A percentile compares a stretch with the other conserved stretches of the same genome.
phyloP scores from a whole-genome alignment of 179 eudicot genomes.

The Heliamphora pulchella region DNA sequence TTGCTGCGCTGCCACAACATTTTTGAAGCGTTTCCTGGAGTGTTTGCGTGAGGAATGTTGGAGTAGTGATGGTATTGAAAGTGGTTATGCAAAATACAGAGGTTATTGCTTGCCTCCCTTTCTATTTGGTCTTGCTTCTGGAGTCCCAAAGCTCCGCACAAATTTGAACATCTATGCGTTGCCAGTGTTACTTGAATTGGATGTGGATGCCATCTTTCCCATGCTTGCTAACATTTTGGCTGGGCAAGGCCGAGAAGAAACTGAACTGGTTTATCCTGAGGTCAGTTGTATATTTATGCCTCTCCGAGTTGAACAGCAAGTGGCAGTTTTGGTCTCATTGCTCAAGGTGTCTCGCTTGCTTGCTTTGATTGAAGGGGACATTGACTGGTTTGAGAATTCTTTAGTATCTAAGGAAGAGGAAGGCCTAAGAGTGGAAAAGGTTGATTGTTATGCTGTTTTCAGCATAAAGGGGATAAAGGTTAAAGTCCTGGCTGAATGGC shows the following conservation, averaged over 20 bases:
- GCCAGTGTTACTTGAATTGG: constrained; percentile 76
- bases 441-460: constrained; percentile 40
- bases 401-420: constrained; percentile 24
- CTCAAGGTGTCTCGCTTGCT: constrained; percentile 87
- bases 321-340: constrained; percentile 82
- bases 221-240: constrained; percentile 66
- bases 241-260: constrained; percentile 37
- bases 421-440: constrained; percentile 23
- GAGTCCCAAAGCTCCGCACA: constrained; percentile 68
- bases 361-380: constrained; percentile 88
- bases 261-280: constrained; percentile 35
- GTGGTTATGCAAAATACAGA: constrained; percentile 67
- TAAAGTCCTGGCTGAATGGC: constrained; percentile 69
- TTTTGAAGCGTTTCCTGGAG: constrained; percentile 90
- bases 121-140: constrained; percentile 80
- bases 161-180: constrained; percentile 90
- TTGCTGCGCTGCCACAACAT: constrained; percentile 85
- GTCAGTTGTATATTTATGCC: constrained; percentile 27
- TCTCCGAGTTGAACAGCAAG: constrained; percentile 60
- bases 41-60: constrained; percentile 85
- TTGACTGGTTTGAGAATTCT: constrained; percentile 49
- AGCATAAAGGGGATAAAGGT: constrained; percentile 59
- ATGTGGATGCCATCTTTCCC: constrained; percentile 77
- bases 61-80: constrained; percentile 72
- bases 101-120: constrained; percentile 68